These are phyloP conservation scores for Tubosaeta brunneosetosa DNA, from an alignment of 768 basidiomycete genomes.

Conservation along the genomic window DNA sequence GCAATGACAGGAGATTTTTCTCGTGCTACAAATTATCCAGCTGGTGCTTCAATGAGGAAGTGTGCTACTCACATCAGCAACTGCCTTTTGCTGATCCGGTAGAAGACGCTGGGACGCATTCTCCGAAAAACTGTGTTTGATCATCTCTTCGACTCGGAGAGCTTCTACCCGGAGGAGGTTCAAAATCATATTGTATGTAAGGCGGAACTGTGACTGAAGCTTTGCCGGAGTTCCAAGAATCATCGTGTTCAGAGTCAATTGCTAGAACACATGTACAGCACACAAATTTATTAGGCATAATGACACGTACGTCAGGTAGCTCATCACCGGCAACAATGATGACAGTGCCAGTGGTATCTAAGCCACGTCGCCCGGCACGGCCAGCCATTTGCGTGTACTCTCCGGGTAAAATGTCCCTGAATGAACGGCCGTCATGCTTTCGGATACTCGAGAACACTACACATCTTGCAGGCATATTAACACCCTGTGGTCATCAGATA, in stretches of 20 bases:
- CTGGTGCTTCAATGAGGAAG: slow-evolving; percentile 3
- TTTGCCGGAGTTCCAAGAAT: slow-evolving; percentile 93
- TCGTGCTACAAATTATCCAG: slow-evolving; percentile 53
- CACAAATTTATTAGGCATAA: neutral
- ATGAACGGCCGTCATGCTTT: slow-evolving; percentile 92
- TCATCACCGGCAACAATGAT: slow-evolving; percentile 82
- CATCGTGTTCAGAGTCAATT: slow-evolving; percentile 74
- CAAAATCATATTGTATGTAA: slow-evolving; percentile 99
- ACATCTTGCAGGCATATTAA: slow-evolving; percentile 98
- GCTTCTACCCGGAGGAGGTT: slow-evolving; percentile 96
- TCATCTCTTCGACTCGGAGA: slow-evolving; percentile 97
- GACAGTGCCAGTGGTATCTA: slow-evolving; percentile 94
- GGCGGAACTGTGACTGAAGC: slow-evolving; percentile 90
- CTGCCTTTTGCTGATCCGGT: slow-evolving; percentile 89
- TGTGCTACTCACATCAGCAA: slow-evolving; percentile 58
- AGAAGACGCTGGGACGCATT: slow-evolving; percentile 89
- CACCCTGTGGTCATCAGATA: slow-evolving; percentile 57
- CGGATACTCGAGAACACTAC: slow-evolving; percentile 94
- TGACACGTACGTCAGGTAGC: slow-evolving; percentile 69
- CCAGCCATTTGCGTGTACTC: slow-evolving; percentile 99
- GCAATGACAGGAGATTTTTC: slow-evolving; percentile 55
- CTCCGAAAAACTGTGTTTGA: slow-evolving; percentile 97
- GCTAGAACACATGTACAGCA: slow-evolving; percentile 39
- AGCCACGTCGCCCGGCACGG: slow-evolving; percentile 90
- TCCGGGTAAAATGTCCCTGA: slow-evolving; percentile 85